Conservation (phyloP, 306 rosid species). For the Benincasa hispida region DNA sequence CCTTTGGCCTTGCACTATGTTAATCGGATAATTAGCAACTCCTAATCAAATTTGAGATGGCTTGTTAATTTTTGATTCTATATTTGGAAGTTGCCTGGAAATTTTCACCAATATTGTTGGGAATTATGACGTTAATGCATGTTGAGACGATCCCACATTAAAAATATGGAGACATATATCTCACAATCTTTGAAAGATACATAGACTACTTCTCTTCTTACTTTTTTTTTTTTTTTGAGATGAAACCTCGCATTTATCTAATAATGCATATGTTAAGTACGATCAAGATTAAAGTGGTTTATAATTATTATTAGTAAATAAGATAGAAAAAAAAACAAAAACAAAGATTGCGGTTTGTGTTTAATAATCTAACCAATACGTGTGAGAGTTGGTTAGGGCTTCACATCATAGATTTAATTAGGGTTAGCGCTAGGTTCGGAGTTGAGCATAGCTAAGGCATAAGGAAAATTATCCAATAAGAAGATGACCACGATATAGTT, state of each 20-base stretch:
- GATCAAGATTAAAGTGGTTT: neutral
- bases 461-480: too few relatives aligned
- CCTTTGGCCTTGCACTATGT: neutral
- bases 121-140: too few relatives aligned
- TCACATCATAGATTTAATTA: constrained; percentile 2
- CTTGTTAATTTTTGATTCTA: neutral
- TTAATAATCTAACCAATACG: neutral
- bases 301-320: neutral
- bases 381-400: neutral
- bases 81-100: neutral
- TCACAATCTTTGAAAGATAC: too few relatives aligned
- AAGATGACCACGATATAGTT: too few relatives aligned
- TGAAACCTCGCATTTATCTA: too few relatives aligned
- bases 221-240: too few relatives aligned
- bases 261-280: too few relatives aligned
- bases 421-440: neutral
- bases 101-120: neutral
- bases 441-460: neutral
- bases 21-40: neutral
- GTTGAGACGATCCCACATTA: neutral
- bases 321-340: neutral
- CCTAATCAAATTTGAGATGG: neutral
- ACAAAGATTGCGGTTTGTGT: neutral
- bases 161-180: too few relatives aligned
- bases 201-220: too few relatives aligned